Evolutionary conservation across 2,329 filamentous ascomycete genomes (phyloP).

Genomic region (Colletotrichum musicola): DNA sequence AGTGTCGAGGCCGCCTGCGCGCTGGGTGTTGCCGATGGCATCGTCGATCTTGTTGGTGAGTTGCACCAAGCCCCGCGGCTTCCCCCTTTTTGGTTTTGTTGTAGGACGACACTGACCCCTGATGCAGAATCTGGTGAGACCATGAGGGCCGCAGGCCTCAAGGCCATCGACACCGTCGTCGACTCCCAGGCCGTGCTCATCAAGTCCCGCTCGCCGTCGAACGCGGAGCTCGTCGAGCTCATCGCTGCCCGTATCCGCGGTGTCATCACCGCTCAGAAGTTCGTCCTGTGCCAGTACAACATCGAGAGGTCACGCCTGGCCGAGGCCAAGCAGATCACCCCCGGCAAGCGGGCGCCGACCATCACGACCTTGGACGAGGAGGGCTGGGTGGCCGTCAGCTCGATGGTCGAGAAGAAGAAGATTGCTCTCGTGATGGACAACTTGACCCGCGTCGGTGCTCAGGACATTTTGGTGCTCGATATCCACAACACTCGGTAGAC

Average conservation of each 20-base stretch:
- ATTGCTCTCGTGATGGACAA: constrained; percentile 91
- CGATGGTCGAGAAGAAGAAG: constrained; percentile 91
- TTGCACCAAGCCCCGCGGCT: constrained; percentile 41
- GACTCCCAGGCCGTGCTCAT: constrained; percentile 90
- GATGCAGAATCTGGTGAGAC: constrained; percentile 91
- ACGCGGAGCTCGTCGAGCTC: constrained; percentile 83
- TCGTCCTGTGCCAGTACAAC: constrained; percentile 97
- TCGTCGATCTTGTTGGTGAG: constrained; percentile 95
- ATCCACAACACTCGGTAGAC: constrained; percentile 80
- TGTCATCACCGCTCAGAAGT: constrained; percentile 95
- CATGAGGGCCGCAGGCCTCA: constrained; percentile 94
- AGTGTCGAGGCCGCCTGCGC: constrained; percentile 98
- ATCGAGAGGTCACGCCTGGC: constrained; percentile 78
- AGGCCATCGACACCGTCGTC: constrained; percentile 93
- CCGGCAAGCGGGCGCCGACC: constrained; percentile 93
- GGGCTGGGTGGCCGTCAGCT: constrained; percentile 93
- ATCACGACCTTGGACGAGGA: constrained; percentile 89
- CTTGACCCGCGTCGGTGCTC: constrained; percentile 79
- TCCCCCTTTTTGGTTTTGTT: background rate
- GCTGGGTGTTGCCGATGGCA: constrained; percentile 93
- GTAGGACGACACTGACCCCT: background rate
- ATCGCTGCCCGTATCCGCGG: constrained; percentile 90
- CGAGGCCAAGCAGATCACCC: constrained; percentile 81
- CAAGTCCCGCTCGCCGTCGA: constrained; percentile 86
- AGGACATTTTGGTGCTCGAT: constrained; percentile 86